phyloP scores from a whole-genome alignment of 768 basidiomycete genomes.

The Kondoa malvinella region DNA sequence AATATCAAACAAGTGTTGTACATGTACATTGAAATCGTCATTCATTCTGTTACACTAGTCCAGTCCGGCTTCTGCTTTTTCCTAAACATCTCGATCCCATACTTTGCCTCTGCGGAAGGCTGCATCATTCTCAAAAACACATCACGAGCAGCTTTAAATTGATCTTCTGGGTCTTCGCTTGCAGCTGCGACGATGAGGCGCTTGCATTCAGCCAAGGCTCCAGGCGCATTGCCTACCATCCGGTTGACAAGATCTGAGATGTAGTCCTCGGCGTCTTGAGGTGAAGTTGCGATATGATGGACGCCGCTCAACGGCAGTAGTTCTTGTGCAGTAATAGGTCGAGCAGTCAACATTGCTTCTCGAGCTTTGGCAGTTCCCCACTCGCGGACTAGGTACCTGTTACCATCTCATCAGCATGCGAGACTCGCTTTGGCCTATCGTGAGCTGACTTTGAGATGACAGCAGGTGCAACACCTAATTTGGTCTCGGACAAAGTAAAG shows the following conservation, averaged over 20 bases:
- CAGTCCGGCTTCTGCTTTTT: not conserved
- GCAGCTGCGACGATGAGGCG: not conserved
- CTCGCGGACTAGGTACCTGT: not conserved
- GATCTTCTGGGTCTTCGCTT: not conserved
- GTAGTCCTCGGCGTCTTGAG: not conserved
- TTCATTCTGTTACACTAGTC: too few species aligned
- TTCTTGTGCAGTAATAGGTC: not conserved
- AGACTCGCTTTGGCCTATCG: not conserved
- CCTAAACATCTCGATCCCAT: not conserved
- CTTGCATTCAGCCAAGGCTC: not conserved
- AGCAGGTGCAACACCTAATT: not conserved
- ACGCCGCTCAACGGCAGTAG: not conserved
- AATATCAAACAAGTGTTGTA: too few species aligned
- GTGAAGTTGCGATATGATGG: not conserved
- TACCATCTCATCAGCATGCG: not conserved
- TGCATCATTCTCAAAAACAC: not conserved
- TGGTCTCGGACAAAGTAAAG: slow-evolving; percentile 3
- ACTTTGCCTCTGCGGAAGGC: not conserved
- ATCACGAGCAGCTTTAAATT: not conserved
- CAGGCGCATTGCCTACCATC: not conserved
- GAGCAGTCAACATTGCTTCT: not conserved
- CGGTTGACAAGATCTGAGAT: not conserved
- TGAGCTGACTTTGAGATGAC: slow-evolving; percentile 1
- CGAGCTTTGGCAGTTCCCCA: not conserved
- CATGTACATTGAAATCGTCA: too few species aligned